Conservation (phyloP, 2,329 filamentous ascomycete genomes). For the Colletotrichum acutatum region DNA sequence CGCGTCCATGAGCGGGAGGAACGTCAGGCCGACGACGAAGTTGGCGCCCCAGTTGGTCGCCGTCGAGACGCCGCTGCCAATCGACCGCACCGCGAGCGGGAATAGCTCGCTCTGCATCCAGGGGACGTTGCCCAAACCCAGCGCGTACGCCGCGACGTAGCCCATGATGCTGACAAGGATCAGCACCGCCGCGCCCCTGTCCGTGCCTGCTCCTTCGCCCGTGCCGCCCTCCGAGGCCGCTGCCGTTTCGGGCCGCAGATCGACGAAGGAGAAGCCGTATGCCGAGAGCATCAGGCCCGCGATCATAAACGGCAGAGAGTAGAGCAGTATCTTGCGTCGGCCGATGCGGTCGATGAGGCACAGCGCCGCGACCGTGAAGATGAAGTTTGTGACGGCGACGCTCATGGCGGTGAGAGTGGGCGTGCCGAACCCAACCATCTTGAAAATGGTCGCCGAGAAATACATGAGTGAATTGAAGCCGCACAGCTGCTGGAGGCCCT, state of each 20-base stretch:
- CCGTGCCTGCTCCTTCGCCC: slow-evolving; percentile 35
- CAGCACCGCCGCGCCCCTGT: slow-evolving; percentile 55
- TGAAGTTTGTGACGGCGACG: slow-evolving; percentile 85
- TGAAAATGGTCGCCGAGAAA: slow-evolving; percentile 86
- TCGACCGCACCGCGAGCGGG: slow-evolving; percentile 76
- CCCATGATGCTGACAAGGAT: slow-evolving; percentile 82
- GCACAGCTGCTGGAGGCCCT: slow-evolving; percentile 88
- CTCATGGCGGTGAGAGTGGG: slow-evolving; percentile 84
- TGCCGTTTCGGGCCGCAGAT: slow-evolving; percentile 48
- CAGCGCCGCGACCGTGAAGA: slow-evolving; percentile 81
- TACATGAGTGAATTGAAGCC: slow-evolving; percentile 96
- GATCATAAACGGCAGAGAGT: slow-evolving; percentile 87
- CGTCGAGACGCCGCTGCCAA: slow-evolving; percentile 79
- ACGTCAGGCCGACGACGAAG: slow-evolving; percentile 86
- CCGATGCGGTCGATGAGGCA: slow-evolving; percentile 83
- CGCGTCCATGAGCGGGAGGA: slow-evolving; percentile 85
- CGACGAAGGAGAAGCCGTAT: slow-evolving; percentile 76
- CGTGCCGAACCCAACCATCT: slow-evolving; percentile 79
- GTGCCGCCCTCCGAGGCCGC: slow-evolving; percentile 37
- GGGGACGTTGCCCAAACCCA: slow-evolving; percentile 90
- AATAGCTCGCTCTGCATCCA: slow-evolving; percentile 98
- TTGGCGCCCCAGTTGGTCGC: slow-evolving; percentile 90
- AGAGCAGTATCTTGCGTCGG: slow-evolving; percentile 81
- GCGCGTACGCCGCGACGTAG: slow-evolving; percentile 87
- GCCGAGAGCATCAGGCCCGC: slow-evolving; percentile 77